Percentiles rank a stretch among this genome's conserved stretches.
These are phyloP conservation scores for Thalassiosira livingstoniorum DNA, from an alignment of 352 stramenopile species.

Conservation along the genomic window DNA sequence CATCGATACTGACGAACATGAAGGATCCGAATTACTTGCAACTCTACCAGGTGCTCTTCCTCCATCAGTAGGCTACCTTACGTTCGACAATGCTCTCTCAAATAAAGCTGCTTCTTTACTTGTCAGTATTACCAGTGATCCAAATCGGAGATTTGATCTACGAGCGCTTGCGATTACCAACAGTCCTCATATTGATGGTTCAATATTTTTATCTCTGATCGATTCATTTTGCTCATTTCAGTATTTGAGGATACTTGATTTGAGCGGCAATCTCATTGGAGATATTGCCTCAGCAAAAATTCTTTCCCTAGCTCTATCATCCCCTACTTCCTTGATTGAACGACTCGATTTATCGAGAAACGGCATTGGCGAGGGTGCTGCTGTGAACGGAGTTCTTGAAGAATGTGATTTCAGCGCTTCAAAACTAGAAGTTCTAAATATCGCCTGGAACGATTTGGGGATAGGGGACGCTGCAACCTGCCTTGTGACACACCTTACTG, in stretches of 20 bases:
- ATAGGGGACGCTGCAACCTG: slow-evolving; percentile 59
- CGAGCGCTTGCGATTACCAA: slow-evolving; percentile 42
- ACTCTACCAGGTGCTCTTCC: slow-evolving; percentile 70
- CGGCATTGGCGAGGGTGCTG: slow-evolving; percentile 59
- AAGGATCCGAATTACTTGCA: slow-evolving; percentile 66
- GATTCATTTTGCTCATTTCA: slow-evolving; percentile 58
- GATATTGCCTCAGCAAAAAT: slow-evolving; percentile 67
- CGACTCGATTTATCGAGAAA: slow-evolving; percentile 78
- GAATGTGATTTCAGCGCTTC: slow-evolving; percentile 60
- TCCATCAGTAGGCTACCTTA: slow-evolving; percentile 69
- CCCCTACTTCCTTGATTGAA: slow-evolving; percentile 68
- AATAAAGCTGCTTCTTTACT: slow-evolving; percentile 42
- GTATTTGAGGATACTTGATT: slow-evolving; percentile 68
- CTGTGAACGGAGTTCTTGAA: slow-evolving; percentile 58
- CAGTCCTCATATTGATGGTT: slow-evolving; percentile 38
- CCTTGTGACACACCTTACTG: slow-evolving; percentile 61
- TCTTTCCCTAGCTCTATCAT: slow-evolving; percentile 64
- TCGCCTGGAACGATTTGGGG: slow-evolving; percentile 66
- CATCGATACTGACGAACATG: slow-evolving; percentile 36
- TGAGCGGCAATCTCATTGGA: slow-evolving; percentile 79
- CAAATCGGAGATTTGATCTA: background rate
- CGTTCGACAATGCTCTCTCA: slow-evolving; percentile 74
- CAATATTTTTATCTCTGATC: slow-evolving; percentile 36
- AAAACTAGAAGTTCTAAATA: slow-evolving; percentile 66
- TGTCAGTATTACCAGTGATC: slow-evolving; percentile 12